Conservation (phyloP, 2,329 filamentous ascomycete genomes). For the Onygenales sp. region DNA sequence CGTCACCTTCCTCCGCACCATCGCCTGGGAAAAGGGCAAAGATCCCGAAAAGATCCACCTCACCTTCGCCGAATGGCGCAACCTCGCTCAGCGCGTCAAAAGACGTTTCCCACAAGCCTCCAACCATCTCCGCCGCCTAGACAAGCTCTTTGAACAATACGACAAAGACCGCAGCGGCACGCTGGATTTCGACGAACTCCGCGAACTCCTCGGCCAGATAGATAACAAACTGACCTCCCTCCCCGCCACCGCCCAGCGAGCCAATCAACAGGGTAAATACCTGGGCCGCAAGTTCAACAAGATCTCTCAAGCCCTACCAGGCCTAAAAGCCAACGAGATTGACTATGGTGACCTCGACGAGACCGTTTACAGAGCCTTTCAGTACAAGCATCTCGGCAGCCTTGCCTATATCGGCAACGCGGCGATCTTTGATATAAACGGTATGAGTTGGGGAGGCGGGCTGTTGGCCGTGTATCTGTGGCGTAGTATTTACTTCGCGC, state of each 20-base stretch:
- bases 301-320: constrained; percentile 66
- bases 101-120: constrained; percentile 85
- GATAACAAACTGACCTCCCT: constrained; percentile 90
- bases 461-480: constrained; percentile 91
- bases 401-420: constrained; percentile 95
- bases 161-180: constrained; percentile 90
- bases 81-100: constrained; percentile 72
- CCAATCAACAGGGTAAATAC: constrained; percentile 91
- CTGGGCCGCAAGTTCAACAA: constrained; percentile 91
- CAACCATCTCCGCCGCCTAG: constrained; percentile 76
- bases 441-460: constrained; percentile 69
- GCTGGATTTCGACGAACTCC: constrained; percentile 85
- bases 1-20: constrained; percentile 74
- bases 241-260: constrained; percentile 89
- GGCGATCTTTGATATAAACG: constrained; percentile 84
- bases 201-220: constrained; percentile 81
- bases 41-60: constrained; percentile 83
- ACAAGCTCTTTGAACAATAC: constrained; percentile 83
- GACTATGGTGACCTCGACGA: constrained; percentile 85
- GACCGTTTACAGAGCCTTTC: constrained; percentile 85
- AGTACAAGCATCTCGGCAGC: constrained; percentile 85
- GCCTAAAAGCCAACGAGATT: constrained; percentile 68
- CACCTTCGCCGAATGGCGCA: constrained; percentile 79
- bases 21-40: constrained; percentile 85
- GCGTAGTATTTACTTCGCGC: constrained; percentile 93